Conservation (phyloP, 371 early-diverging fungal species). For the Enterocytospora artemiae region DNA sequence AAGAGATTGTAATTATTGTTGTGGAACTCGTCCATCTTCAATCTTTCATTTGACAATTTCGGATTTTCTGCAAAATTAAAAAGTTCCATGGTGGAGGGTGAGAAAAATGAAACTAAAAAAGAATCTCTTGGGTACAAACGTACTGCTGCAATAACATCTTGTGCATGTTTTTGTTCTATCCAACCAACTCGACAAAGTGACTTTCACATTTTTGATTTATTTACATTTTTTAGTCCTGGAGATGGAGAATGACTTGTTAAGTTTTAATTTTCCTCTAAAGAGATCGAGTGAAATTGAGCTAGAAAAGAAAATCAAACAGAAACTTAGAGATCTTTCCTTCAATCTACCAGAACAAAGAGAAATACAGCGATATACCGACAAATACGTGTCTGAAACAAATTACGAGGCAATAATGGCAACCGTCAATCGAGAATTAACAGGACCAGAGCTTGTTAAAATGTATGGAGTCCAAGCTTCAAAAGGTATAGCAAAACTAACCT, state of each 20-base stretch:
- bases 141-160: neutral
- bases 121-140: neutral
- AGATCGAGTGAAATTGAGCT: neutral
- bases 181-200: neutral
- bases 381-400: neutral
- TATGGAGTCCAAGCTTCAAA: neutral
- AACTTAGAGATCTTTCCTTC: constrained; percentile 27
- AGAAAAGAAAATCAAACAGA: constrained; percentile 30
- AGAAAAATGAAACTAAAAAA: neutral
- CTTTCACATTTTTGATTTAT: neutral
- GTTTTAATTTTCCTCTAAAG: constrained; percentile 21
- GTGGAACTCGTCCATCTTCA: constrained; percentile 19
- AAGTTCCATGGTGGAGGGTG: constrained; percentile 7
- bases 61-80: neutral
- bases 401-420: neutral
- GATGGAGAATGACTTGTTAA: constrained; percentile 7
- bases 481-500: neutral
- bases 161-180: neutral
- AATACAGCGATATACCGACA: constrained; percentile 39
- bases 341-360: constrained; percentile 21
- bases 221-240: neutral
- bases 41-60: constrained; percentile 2
- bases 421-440: constrained; percentile 3
- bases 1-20: constrained; percentile 4
- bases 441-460: constrained; percentile 8